Conservation (phyloP, 2,329 filamentous ascomycete genomes). For the Penicillium polonicum region DNA sequence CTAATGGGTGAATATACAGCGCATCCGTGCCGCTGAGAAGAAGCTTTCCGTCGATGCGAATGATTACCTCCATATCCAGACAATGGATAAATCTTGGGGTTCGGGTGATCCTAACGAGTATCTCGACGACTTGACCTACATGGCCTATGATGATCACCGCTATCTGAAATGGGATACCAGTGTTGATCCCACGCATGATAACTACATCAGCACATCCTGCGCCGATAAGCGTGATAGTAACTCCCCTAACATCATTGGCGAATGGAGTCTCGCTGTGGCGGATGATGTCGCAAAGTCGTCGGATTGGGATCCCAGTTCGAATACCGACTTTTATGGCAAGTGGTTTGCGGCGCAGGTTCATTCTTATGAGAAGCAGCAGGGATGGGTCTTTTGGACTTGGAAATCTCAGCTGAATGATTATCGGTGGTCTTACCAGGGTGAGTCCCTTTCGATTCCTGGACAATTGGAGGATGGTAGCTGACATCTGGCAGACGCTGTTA, state of each 20-base stretch:
- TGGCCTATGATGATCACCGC: constrained; percentile 59
- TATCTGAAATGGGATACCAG: constrained; percentile 57
- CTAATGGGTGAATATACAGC: too few species aligned
- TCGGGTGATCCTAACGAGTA: constrained; percentile 53
- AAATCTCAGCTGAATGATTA: constrained; percentile 49
- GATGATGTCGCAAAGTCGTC: constrained; percentile 48
- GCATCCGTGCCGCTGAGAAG: constrained; percentile 52
- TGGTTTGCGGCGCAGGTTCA: constrained; percentile 60
- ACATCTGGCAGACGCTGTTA: constrained; percentile 50
- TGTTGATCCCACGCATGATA: constrained; percentile 46
- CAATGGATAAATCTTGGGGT: constrained; percentile 56
- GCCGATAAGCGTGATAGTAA: constrained; percentile 45
- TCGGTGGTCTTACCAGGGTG: constrained; percentile 33
- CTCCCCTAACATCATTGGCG: constrained; percentile 55
- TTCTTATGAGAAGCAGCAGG: constrained; percentile 54
- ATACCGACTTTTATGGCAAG: constrained; percentile 54
- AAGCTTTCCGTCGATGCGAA: constrained; percentile 44
- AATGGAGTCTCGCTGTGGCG: constrained; percentile 58
- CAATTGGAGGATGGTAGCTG: constrained; percentile 44
- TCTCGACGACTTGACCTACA: constrained; percentile 45
- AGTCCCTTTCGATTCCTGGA: constrained; percentile 1
- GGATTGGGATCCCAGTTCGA: constrained; percentile 45
- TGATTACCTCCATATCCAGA: constrained; percentile 54
- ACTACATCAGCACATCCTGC: constrained; percentile 55
- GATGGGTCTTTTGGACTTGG: constrained; percentile 63